Conservation (phyloP, 331 rosid genomes). For the Saraca asoca region DNA sequence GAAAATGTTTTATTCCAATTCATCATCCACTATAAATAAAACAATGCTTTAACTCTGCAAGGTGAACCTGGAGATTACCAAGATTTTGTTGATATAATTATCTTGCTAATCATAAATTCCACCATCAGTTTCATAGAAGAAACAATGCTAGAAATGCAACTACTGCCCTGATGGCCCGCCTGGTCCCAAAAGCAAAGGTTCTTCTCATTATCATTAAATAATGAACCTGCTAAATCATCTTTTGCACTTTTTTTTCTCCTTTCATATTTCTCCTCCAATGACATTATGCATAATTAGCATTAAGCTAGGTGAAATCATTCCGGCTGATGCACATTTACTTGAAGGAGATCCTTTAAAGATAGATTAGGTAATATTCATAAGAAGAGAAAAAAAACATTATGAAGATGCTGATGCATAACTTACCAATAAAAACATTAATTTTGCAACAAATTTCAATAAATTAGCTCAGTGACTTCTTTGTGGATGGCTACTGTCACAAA, state of each 20-base stretch:
- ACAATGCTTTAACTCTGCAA: conserved; percentile 41
- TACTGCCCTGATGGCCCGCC: conserved; percentile 66
- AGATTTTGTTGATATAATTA: conserved; percentile 65
- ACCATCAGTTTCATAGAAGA: conserved; percentile 79
- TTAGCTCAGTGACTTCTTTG: neutral
- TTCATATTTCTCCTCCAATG: neutral
- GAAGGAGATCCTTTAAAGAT: conserved; percentile 81
- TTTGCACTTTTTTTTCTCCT: neutral
- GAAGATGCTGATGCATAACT: neutral
- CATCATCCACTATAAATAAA: conserved; percentile 14
- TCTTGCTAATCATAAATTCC: conserved; percentile 62
- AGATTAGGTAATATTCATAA: conserved; percentile 52
- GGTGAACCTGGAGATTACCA: conserved; percentile 45
- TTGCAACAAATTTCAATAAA: neutral
- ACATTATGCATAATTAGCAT: conserved; percentile 61
- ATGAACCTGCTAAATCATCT: neutral
- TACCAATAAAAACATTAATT: neutral
- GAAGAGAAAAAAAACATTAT: neutral
- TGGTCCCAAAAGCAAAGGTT: conserved; percentile 77
- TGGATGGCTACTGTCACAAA: neutral
- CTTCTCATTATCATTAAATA: conserved; percentile 10
- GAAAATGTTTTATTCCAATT: neutral
- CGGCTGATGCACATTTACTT: conserved; percentile 76
- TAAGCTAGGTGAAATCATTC: conserved; percentile 75
- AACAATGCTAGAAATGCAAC: conserved; percentile 86